These are phyloP conservation scores for Xenoacremonium recifei DNA, from an alignment of 2,329 filamentous ascomycete genomes.

Conservation along the genomic window DNA sequence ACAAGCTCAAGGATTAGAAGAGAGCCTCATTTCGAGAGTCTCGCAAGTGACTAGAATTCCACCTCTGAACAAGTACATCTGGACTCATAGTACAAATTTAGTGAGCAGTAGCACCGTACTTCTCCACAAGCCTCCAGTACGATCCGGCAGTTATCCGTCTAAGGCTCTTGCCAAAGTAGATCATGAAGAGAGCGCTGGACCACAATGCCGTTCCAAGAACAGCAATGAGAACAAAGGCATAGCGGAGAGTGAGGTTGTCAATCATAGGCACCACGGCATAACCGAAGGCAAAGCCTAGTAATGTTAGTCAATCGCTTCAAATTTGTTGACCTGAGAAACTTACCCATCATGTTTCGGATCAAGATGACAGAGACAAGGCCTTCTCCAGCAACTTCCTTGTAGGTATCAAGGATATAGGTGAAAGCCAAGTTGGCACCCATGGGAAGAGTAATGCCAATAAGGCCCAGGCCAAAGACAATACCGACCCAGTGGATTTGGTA, in stretches of 20 bases:
- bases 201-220: slow-evolving; percentile 15
- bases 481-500: slow-evolving; percentile 24
- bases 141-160: slow-evolving; percentile 11
- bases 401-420: slow-evolving; percentile 24
- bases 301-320: background rate
- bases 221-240: slow-evolving; percentile 19
- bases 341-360: slow-evolving; percentile 23
- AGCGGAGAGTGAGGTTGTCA: slow-evolving; percentile 13
- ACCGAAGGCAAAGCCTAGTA: slow-evolving; percentile 21
- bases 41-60: too few species aligned
- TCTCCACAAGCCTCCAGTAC: slow-evolving; percentile 20
- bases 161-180: slow-evolving; percentile 15
- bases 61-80: too few species aligned
- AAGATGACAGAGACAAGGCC: slow-evolving; percentile 19
- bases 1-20: too few species aligned
- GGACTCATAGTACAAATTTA: too few species aligned
- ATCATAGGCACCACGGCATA: slow-evolving; percentile 25
- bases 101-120: slow-evolving; percentile 9
- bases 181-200: slow-evolving; percentile 11
- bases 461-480: slow-evolving; percentile 19
- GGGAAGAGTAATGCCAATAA: slow-evolving; percentile 20
- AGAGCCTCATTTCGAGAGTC: too few species aligned
- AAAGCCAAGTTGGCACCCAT: slow-evolving; percentile 21
- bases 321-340: background rate
- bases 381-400: slow-evolving; percentile 22